These are phyloP conservation scores for Mollisia scopiformis DNA, from an alignment of 2,329 filamentous ascomycete species.

Conservation along the genomic window DNA sequence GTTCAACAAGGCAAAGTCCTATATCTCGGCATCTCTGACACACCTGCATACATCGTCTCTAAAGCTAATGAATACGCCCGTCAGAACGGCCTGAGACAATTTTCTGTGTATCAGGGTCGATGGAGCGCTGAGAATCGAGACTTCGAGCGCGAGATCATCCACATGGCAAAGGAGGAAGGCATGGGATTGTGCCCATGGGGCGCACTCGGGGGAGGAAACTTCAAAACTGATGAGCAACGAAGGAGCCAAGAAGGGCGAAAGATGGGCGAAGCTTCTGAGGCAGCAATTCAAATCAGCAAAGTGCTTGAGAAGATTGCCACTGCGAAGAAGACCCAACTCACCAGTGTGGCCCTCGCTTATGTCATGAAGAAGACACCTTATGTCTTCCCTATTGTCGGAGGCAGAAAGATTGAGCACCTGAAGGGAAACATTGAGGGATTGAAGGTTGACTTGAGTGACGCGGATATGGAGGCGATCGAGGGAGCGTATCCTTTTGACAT, in stretches of 20 bases:
- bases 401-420: conserved; percentile 70
- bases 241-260: conserved; percentile 44
- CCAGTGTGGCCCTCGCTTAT: conserved; percentile 71
- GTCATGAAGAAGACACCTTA: conserved; percentile 73
- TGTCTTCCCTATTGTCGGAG: conserved; percentile 75
- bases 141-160: conserved; percentile 64
- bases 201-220: conserved; percentile 51
- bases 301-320: conserved; percentile 62
- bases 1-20: conserved; percentile 64
- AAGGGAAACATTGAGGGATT: conserved; percentile 72
- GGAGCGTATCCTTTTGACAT: conserved; percentile 61
- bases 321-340: conserved; percentile 58
- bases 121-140: conserved; percentile 68
- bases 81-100: conserved; percentile 69
- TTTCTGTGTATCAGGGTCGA: conserved; percentile 69
- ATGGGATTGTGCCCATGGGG: conserved; percentile 63
- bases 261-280: conserved; percentile 44
- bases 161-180: conserved; percentile 59
- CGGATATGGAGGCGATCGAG: conserved; percentile 71
- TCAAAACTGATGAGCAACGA: conserved; percentile 50
- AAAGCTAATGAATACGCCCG: conserved; percentile 72
- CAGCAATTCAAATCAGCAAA: conserved; percentile 54
- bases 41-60: conserved; percentile 70
- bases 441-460: conserved; percentile 56
- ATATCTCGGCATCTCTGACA: conserved; percentile 70